These are phyloP conservation scores for Rhizopogon vesiculosus DNA, from an alignment of 768 basidiomycete species.

Conservation along the genomic window DNA sequence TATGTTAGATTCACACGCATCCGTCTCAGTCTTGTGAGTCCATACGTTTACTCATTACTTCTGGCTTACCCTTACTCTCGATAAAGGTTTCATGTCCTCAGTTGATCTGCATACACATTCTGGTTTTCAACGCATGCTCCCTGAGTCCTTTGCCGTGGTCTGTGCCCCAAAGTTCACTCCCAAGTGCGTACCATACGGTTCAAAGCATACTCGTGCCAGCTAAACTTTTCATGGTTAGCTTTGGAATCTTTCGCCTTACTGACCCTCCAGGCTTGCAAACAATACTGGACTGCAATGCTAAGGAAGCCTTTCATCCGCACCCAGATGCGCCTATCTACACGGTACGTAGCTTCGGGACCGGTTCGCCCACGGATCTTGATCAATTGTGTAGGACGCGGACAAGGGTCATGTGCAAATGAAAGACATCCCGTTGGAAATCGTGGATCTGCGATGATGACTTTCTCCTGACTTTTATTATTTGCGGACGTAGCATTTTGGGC, in stretches of 20 bases:
- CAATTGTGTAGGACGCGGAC: slow-evolving; percentile 61
- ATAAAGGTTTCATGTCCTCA: slow-evolving; percentile 85
- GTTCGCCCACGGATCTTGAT: not conserved
- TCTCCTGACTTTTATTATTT: not conserved
- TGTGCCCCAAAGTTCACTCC: slow-evolving; percentile 80
- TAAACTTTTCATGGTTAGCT: slow-evolving; percentile 29
- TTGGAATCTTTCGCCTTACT: slow-evolving; percentile 87
- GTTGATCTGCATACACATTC: slow-evolving; percentile 91
- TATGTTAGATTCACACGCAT: slow-evolving; percentile 80
- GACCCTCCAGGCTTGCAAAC: slow-evolving; percentile 80
- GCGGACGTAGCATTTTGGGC: not conserved
- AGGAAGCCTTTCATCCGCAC: slow-evolving; percentile 85
- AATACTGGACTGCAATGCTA: slow-evolving; percentile 61
- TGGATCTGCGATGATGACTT: slow-evolving; percentile 59
- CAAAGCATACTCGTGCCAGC: not conserved
- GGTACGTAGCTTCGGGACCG: slow-evolving; percentile 38
- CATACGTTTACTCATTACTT: not conserved
- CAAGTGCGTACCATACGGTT: slow-evolving; percentile 41
- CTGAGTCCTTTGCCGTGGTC: slow-evolving; percentile 90
- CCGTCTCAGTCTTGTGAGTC: slow-evolving; percentile 80
- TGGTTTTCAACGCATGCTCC: slow-evolving; percentile 84
- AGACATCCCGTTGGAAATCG: slow-evolving; percentile 70
- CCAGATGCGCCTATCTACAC: slow-evolving; percentile 83
- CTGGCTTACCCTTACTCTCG: slow-evolving; percentile 4
- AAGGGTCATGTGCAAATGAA: slow-evolving; percentile 81